Evolutionary conservation across 768 basidiomycete species (phyloP), one percentile per base, ranked within the genome.

Genomic region (Neoboletus brunneissimus): DNA sequence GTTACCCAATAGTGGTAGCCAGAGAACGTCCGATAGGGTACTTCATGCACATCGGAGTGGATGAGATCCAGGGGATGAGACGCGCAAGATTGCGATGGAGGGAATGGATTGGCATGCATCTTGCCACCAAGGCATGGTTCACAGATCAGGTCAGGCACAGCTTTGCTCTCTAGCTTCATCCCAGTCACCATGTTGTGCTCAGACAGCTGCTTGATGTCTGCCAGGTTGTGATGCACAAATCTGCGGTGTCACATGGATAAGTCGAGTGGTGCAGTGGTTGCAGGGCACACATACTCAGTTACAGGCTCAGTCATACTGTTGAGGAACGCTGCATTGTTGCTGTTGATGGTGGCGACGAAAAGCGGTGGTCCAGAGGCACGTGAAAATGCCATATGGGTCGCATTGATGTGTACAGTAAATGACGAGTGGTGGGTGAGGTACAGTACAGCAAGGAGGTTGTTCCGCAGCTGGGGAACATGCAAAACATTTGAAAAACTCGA

Each of bases 31-130:
- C 15, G 4, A 8, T 44, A 44, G 15, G 40, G 47, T 13, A 57
- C n/a, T 11, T 54, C 37, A n/a, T 65, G 61, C 0, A 72, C 51
- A 57, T 73, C 65, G 5, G 60, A 53, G 50, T 71, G 69, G 11
- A 55, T 10, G 1, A 44, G 43, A 2, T 44, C 25, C 0, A 44
- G 25, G 2, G 25, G 32, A 11, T 13, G 5, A 2, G 9, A 13
- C 4, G 32, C 13, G 4, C 3, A 13, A 34, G 12, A 34, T 34
- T 34, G 32, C 32, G 4, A 34, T 11, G 10, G 12, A 2, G 58
- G 57, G 47, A 66, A 63, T 6, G 67, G 61, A 34, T 60, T 58
- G 9, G 62, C 54, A 43, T 61, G 54, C 55, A 63, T 60, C 56
- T 67, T 67, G 29, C 69, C 48, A 5, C 48, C 35, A 1, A 65